A percentile compares a stretch with the other conserved stretches of the same genome.
phyloP scores from a whole-genome alignment of 163 green algal species.

The Scenedesmus sp. region DNA sequence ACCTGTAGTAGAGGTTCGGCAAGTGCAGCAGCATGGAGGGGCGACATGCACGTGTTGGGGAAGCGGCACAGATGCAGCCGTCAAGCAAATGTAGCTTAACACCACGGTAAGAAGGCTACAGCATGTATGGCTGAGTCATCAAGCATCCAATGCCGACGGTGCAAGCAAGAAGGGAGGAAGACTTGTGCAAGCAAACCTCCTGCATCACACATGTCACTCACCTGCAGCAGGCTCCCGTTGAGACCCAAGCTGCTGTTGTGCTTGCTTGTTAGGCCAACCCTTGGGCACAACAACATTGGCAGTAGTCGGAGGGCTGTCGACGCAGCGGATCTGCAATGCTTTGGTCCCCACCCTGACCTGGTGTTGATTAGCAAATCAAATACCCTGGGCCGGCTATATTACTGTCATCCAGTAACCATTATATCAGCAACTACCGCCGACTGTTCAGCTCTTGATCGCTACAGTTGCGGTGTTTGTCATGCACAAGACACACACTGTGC shows the following conservation, averaged over 20 bases:
- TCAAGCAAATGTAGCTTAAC: no score
- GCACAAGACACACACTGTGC: background rate
- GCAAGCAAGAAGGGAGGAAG: no score
- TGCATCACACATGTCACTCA: background rate
- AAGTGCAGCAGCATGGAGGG: background rate
- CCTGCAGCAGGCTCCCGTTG: background rate
- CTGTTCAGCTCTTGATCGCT: background rate
- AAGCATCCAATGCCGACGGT: no score
- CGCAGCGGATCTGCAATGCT: background rate
- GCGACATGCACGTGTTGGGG: background rate
- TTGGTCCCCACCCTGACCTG: background rate
- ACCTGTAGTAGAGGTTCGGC: slow-evolving; percentile 5
- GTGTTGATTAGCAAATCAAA: background rate
- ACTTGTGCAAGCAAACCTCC: no score
- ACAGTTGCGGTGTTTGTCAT: background rate
- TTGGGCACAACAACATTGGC: background rate
- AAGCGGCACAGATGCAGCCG: no score
- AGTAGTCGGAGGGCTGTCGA: background rate
- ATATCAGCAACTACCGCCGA: background rate
- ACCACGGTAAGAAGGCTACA: no score
- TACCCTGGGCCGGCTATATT: background rate
- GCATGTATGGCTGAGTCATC: no score
- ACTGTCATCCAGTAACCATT: background rate
- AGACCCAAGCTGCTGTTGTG: background rate
- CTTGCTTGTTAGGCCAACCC: background rate